Evolutionary conservation across 176 grass and related monocot genomes (phyloP).

Genomic region (Poa pratensis): DNA sequence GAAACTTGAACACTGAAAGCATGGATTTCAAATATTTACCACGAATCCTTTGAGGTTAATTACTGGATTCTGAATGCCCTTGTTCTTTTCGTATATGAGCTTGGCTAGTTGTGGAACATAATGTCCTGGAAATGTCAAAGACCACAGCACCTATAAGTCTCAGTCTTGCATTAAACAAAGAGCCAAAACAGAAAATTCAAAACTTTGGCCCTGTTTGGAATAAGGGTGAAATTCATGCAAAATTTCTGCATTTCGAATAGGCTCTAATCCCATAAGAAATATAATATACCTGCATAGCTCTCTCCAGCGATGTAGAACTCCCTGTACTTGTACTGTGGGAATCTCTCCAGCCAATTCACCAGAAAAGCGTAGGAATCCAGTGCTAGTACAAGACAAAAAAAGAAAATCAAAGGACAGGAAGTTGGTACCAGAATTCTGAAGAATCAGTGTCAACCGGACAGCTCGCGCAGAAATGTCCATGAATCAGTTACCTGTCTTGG

Average conservation of each 20-base stretch:
- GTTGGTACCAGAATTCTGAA: conserved; percentile 11
- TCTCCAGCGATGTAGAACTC: conserved; percentile 97
- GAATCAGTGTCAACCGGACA: background rate
- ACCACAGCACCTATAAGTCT: conserved; percentile 2
- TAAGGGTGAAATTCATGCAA: too few species aligned
- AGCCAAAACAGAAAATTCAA: background rate
- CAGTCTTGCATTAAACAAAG: conserved; percentile 12
- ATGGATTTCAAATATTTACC: conserved; percentile 50
- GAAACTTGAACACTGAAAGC: conserved; percentile 9
- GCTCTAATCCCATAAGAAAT: too few species aligned
- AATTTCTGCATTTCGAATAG: background rate
- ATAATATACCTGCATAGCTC: conserved; percentile 80
- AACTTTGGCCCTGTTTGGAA: too few species aligned
- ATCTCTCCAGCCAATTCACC: conserved; percentile 87
- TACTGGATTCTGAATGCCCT: conserved; percentile 58
- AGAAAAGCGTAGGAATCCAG: conserved; percentile 84
- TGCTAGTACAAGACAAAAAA: conserved; percentile 52
- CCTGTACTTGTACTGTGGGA: conserved; percentile 86
- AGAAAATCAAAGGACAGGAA: conserved; percentile 33
- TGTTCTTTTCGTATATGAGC: conserved; percentile 69
- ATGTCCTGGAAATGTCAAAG: conserved; percentile 64
- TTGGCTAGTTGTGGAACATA: conserved; percentile 91
- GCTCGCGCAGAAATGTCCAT: conserved; percentile 18
- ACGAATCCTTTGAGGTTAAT: conserved; percentile 95
- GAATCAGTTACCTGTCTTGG: conserved; percentile 66